phyloP scores from a whole-genome alignment of 1,139 yeast genomes.

The Yamadazyma buinensis region DNA sequence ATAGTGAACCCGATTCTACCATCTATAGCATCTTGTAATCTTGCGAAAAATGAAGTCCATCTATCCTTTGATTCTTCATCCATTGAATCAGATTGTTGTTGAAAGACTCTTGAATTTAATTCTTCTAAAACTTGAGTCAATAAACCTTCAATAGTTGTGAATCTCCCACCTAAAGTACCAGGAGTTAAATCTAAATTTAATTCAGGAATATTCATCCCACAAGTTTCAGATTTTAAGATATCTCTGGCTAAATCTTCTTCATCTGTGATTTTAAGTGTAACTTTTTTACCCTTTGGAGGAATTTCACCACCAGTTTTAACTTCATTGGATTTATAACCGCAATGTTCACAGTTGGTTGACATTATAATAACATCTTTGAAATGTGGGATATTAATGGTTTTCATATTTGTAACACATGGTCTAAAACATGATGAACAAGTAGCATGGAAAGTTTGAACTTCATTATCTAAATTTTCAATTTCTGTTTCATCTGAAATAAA shows the following conservation, averaged over 20 bases:
- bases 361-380: constrained; percentile 95
- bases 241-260: constrained; percentile 94
- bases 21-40: constrained; percentile 73
- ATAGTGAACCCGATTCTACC: constrained; percentile 85
- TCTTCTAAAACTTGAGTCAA: constrained; percentile 87
- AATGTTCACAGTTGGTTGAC: constrained; percentile 89
- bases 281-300: constrained; percentile 78
- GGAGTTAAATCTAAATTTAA: constrained; percentile 86
- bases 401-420: constrained; percentile 92
- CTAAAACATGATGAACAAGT: constrained; percentile 87
- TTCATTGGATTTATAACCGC: constrained; percentile 97
- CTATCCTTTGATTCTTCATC: constrained; percentile 66
- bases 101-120: constrained; percentile 77
- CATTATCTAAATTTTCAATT: constrained; percentile 79
- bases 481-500: constrained; percentile 68
- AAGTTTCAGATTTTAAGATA: constrained; percentile 90
- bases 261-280: constrained; percentile 75
- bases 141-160: constrained; percentile 94
- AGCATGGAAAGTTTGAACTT: constrained; percentile 90
- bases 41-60: constrained; percentile 78
- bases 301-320: constrained; percentile 98
- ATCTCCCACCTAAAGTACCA: constrained; percentile 97
- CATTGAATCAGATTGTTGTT: constrained; percentile 91
- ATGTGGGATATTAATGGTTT: constrained; percentile 93
- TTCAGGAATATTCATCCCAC: constrained; percentile 84